phyloP scores from a whole-genome alignment of 176 grass and related monocot genomes.

The Zizania latifolia region DNA sequence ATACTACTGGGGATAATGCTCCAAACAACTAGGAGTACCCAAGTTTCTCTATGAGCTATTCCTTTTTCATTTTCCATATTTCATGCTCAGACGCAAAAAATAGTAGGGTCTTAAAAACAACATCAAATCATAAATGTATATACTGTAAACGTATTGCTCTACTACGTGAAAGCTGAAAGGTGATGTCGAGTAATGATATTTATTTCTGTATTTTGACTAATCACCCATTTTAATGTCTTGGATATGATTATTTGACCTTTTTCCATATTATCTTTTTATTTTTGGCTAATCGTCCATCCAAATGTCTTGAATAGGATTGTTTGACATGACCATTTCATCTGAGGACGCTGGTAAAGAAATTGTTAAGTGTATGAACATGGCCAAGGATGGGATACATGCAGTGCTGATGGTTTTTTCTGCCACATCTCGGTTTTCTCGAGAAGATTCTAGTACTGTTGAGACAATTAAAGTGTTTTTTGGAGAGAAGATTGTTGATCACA shows the following conservation, averaged over 20 bases:
- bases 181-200: neutral
- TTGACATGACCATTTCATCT: constrained; percentile 40
- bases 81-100: neutral
- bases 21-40: neutral
- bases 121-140: neutral
- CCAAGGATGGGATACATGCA: constrained; percentile 86
- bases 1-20: neutral
- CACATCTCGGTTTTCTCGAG: constrained; percentile 53
- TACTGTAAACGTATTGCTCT: neutral
- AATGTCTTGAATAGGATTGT: constrained; percentile 44
- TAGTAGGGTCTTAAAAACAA: neutral
- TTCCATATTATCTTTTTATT: neutral
- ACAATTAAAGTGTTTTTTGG: constrained; percentile 59
- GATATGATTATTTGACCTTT: neutral
- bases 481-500: constrained; percentile 71
- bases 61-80: neutral
- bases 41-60: neutral
- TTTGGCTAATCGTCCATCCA: constrained; percentile 20
- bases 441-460: constrained; percentile 59
- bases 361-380: constrained; percentile 71
- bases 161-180: neutral
- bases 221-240: neutral
- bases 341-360: constrained; percentile 65
- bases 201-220: neutral
- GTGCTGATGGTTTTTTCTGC: constrained; percentile 78